Evolutionary conservation across 2,329 filamentous ascomycete genomes (phyloP).

Genomic region (Colletotrichum sp.): DNA sequence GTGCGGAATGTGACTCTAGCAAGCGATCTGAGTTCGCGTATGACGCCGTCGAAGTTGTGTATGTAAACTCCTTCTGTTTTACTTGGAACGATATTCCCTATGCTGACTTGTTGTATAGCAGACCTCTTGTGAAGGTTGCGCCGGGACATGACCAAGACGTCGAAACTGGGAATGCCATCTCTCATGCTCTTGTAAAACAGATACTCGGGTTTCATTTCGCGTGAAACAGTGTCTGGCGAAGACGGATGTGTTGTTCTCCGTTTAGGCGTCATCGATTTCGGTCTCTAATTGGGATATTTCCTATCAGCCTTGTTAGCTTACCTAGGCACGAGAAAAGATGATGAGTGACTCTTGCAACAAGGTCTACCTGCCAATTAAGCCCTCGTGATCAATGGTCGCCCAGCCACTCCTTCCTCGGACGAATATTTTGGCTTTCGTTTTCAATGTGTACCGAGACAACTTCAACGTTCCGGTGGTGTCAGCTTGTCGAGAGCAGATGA

Average conservation of each 20-base stretch:
- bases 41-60: not conserved
- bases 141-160: not conserved
- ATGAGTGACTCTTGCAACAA: not conserved
- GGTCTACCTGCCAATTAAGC: not conserved
- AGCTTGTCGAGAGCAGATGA: not conserved
- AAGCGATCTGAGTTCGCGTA: not conserved
- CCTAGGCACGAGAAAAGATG: not conserved
- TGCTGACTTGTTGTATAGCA: not conserved
- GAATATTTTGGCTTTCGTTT: not conserved
- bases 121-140: not conserved
- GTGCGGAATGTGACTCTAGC: not conserved
- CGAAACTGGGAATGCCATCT: not conserved
- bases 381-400: not conserved
- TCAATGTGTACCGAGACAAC: not conserved
- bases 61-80: not conserved
- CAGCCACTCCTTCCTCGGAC: not conserved
- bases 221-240: rapidly evolving
- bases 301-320: not conserved
- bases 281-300: not conserved
- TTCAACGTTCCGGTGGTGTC: not conserved
- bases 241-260: not conserved
- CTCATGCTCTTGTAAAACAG: not conserved
- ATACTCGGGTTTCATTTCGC: not conserved
- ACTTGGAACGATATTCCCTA: not conserved
- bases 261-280: rapidly evolving